A percentile compares a stretch with the other conserved stretches of the same genome.
Conservation (phyloP, 306 rosid genomes). For the Mucuna pruriens region DNA sequence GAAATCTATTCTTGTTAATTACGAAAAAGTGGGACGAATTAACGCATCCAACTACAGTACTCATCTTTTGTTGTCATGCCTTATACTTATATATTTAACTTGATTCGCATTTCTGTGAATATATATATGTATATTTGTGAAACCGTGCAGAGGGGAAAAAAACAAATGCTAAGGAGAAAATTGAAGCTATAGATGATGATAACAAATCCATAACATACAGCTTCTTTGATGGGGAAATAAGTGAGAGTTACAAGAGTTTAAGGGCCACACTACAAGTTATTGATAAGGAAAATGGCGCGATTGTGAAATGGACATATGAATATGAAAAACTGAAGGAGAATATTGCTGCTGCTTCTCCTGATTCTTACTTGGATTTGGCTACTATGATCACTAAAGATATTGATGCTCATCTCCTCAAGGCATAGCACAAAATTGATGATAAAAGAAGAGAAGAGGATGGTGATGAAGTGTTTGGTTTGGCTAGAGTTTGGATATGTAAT, state of each 20-base stretch:
- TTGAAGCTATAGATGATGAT: slow-evolving; percentile 39
- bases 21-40: too few relatives aligned
- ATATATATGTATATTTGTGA: neutral
- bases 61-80: too few relatives aligned
- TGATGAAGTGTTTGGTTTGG: slow-evolving; percentile 1
- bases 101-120: neutral
- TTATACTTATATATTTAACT: too few relatives aligned
- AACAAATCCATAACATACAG: slow-evolving; percentile 32
- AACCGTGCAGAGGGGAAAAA: slow-evolving; percentile 31
- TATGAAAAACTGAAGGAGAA: slow-evolving; percentile 40
- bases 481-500: neutral
- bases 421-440: neutral
- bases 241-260: slow-evolving; percentile 30
- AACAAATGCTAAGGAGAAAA: slow-evolving; percentile 11
- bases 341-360: neutral
- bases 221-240: slow-evolving; percentile 28
- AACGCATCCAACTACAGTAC: too few relatives aligned
- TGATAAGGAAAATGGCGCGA: slow-evolving; percentile 26
- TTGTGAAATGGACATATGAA: slow-evolving; percentile 41
- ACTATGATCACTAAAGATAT: slow-evolving; percentile 5
- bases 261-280: slow-evolving; percentile 11
- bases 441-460: neutral
- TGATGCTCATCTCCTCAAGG: slow-evolving; percentile 39
- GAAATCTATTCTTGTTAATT: too few relatives aligned
- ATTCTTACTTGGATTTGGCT: slow-evolving; percentile 14